phyloP scores from a whole-genome alignment of 202 grass and related monocot species.

The Digitaria exilis region DNA sequence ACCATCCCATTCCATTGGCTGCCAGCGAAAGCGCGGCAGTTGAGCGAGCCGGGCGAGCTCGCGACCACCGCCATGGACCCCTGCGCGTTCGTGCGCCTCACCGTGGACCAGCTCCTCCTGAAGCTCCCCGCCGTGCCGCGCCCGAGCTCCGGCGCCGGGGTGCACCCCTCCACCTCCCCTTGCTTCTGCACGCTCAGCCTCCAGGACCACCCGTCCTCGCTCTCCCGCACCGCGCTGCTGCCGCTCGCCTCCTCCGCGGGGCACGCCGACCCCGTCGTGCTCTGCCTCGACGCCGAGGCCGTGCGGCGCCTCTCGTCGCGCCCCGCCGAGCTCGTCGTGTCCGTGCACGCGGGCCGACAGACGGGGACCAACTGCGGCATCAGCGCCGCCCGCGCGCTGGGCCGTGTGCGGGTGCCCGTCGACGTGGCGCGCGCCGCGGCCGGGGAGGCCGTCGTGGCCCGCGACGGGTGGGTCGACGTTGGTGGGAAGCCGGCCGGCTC shows the following conservation, averaged over 20 bases:
- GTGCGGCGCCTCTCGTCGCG: conserved; percentile 57
- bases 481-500: conserved; percentile 46
- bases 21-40: conserved; percentile 6
- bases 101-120: conserved; percentile 76
- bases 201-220: conserved; percentile 52
- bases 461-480: conserved; percentile 75
- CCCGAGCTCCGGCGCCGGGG: conserved; percentile 50
- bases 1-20: background rate
- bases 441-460: conserved; percentile 56
- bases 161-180: conserved; percentile 74
- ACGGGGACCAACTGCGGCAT: conserved; percentile 58
- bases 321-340: conserved; percentile 57
- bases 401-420: conserved; percentile 55
- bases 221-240: conserved; percentile 51
- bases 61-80: conserved; percentile 67
- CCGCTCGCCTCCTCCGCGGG: conserved; percentile 55
- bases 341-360: conserved; percentile 72
- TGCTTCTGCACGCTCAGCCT: conserved; percentile 90
- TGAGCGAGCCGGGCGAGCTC: background rate
- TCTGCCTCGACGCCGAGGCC: conserved; percentile 71
- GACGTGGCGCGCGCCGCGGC: conserved; percentile 54
- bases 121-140: conserved; percentile 71
- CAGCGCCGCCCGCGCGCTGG: conserved; percentile 49
- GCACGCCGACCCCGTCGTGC: conserved; percentile 54
- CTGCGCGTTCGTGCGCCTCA: conserved; percentile 90